phyloP scores from a whole-genome alignment of 805 yeast species.

The Hyphopichia homilentoma region DNA sequence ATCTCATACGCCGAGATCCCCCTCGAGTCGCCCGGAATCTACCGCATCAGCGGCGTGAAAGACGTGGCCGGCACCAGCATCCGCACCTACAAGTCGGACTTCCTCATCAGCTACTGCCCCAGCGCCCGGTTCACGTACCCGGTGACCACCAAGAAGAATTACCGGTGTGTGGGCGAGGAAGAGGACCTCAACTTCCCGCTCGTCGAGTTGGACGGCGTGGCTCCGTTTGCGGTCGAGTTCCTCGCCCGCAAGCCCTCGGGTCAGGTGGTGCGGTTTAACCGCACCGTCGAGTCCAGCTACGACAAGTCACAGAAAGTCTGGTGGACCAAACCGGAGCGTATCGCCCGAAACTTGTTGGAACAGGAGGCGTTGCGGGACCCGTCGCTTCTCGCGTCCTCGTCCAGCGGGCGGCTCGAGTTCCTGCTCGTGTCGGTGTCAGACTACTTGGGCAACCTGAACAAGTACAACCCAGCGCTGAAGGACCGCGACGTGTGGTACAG shows the following conservation, averaged over 20 bases:
- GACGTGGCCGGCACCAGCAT: slow-evolving; percentile 63
- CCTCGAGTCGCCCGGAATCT: slow-evolving; percentile 68
- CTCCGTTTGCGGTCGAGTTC: slow-evolving; percentile 48
- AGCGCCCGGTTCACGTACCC: slow-evolving; percentile 51
- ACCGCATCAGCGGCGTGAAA: slow-evolving; percentile 60
- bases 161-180: slow-evolving; percentile 50
- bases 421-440: slow-evolving; percentile 32
- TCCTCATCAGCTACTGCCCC: slow-evolving; percentile 77
- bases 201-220: slow-evolving; percentile 66
- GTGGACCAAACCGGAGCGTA: slow-evolving; percentile 9
- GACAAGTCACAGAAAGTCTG: slow-evolving; percentile 10
- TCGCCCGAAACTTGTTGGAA: slow-evolving; percentile 32
- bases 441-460: slow-evolving; percentile 26
- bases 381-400: slow-evolving; percentile 12
- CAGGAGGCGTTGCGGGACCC: slow-evolving; percentile 31
- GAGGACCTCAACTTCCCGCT: slow-evolving; percentile 47
- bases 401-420: slow-evolving; percentile 26
- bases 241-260: slow-evolving; percentile 24
- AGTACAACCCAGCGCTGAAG: slow-evolving; percentile 34
- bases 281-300: slow-evolving; percentile 12
- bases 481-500: slow-evolving; percentile 32
- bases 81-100: slow-evolving; percentile 56
- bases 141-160: slow-evolving; percentile 18
- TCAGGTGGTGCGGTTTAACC: slow-evolving; percentile 16
- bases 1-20: slow-evolving; percentile 66